A percentile compares a stretch with the other conserved stretches of the same genome.
Evolutionary conservation across 1,284 basidiomycete species (phyloP).

Genomic region (Anthracocystis walkeri): DNA sequence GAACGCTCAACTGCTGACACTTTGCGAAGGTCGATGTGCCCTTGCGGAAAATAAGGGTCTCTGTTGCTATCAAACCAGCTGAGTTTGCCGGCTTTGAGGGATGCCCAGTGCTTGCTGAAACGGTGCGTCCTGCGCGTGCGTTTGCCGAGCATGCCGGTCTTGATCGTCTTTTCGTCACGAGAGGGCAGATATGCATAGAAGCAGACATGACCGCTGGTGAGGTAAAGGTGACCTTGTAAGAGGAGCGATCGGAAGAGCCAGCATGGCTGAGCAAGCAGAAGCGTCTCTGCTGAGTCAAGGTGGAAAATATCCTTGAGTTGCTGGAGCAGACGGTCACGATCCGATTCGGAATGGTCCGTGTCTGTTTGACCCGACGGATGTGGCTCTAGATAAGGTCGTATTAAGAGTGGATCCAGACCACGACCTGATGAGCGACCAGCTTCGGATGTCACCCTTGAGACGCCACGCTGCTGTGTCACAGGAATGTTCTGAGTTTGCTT

Average conservation of each 20-base stretch:
- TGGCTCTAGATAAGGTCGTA: constrained; percentile 25
- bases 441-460: constrained; percentile 4
- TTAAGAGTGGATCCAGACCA: constrained; percentile 20
- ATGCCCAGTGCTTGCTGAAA: constrained; percentile 61
- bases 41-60: constrained; percentile 97
- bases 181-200: constrained; percentile 89
- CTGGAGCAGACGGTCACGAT: constrained; percentile 31
- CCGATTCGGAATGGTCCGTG: background rate
- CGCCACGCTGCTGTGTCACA: background rate
- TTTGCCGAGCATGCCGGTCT: constrained; percentile 49
- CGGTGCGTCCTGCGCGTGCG: constrained; percentile 55
- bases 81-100: constrained; percentile 52
- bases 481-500: background rate
- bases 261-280: constrained; percentile 49
- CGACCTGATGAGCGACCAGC: background rate
- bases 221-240: constrained; percentile 94
- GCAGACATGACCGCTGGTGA: constrained; percentile 90
- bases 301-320: constrained; percentile 50
- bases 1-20: constrained; percentile 85
- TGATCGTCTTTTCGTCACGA: constrained; percentile 46
- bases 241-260: constrained; percentile 72
- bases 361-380: background rate
- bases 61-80: constrained; percentile 70
- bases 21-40: constrained; percentile 91
- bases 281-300: constrained; percentile 39